Conservation (phyloP, 2,329 filamentous ascomycete species). For the Plenodomus biglobosus region DNA sequence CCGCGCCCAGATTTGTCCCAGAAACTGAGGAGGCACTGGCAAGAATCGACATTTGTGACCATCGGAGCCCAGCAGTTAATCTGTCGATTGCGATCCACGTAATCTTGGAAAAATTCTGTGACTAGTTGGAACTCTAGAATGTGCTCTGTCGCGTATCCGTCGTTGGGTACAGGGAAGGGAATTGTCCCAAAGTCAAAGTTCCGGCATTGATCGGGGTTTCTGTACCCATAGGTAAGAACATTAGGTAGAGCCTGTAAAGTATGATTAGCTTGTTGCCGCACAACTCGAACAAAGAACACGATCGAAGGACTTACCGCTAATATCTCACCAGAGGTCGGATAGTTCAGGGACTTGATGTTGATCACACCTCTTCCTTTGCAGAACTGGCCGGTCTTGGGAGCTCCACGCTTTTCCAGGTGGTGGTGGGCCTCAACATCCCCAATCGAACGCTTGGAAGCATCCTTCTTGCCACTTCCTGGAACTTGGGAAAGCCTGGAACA, state of each 20-base stretch:
- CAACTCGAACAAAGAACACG: neutral
- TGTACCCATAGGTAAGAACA: conserved; percentile 2
- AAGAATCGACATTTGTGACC: neutral
- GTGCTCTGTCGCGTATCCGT: conserved; percentile 2
- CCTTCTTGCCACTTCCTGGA: too few species aligned
- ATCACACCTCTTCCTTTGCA: too few species aligned
- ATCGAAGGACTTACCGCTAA: too few species aligned
- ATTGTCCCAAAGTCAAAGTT: conserved; percentile 1
- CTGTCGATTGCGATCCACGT: neutral
- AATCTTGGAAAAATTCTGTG: conserved; percentile 2
- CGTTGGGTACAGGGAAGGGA: neutral
- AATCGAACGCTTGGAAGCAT: too few species aligned
- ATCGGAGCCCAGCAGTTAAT: neutral
- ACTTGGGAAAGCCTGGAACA: too few species aligned
- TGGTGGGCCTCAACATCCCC: too few species aligned
- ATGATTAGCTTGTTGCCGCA: neutral
- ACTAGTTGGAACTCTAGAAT: conserved; percentile 3
- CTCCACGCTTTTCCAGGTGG: too few species aligned
- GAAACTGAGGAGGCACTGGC: conserved; percentile 3
- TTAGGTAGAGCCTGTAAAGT: conserved; percentile 2
- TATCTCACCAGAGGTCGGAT: too few species aligned
- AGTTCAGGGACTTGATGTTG: too few species aligned
- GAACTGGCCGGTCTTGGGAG: too few species aligned
- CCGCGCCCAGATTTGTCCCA: neutral
- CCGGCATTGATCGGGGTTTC: neutral